phyloP scores from a whole-genome alignment of 768 basidiomycete species.

The Termitomyces sp. region DNA sequence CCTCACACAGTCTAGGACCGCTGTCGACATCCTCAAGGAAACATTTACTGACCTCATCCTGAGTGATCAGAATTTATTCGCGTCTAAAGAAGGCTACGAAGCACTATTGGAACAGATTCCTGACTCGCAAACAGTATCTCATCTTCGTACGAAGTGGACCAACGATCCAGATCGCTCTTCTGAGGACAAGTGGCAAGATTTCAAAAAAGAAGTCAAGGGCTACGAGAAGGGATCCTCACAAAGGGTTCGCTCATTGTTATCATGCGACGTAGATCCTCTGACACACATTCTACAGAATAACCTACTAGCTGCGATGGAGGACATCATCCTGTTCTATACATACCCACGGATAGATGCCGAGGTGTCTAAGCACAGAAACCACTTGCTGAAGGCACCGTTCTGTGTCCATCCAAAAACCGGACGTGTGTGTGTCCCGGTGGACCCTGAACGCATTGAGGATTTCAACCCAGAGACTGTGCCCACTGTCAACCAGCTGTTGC shows the following conservation, averaged over 20 bases:
- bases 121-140: conserved; percentile 47
- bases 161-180: conserved; percentile 53
- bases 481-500: conserved; percentile 79
- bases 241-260: conserved; percentile 29
- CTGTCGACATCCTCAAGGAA: conserved; percentile 47
- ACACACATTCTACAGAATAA: conserved; percentile 22
- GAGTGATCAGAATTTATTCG: conserved; percentile 83
- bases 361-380: conserved; percentile 96
- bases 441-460: conserved; percentile 67
- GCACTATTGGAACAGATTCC: conserved; percentile 74
- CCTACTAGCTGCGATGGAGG: conserved; percentile 63
- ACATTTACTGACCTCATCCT: conserved; percentile 71
- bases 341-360: conserved; percentile 97
- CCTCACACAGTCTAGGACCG: conserved; percentile 30
- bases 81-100: conserved; percentile 67
- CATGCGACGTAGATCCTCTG: background rate
- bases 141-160: conserved; percentile 61
- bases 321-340: conserved; percentile 89
- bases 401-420: conserved; percentile 97
- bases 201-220: conserved; percentile 42
- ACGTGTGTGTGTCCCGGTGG: conserved; percentile 90
- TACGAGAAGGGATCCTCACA: conserved; percentile 28
- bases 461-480: conserved; percentile 89
- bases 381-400: conserved; percentile 96
- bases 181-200: conserved; percentile 70